A percentile compares a stretch with the other conserved stretches of the same genome.
Evolutionary conservation across 495 filamentous ascomycete genomes (phyloP).

Genomic region (Cudoniella acicularis): DNA sequence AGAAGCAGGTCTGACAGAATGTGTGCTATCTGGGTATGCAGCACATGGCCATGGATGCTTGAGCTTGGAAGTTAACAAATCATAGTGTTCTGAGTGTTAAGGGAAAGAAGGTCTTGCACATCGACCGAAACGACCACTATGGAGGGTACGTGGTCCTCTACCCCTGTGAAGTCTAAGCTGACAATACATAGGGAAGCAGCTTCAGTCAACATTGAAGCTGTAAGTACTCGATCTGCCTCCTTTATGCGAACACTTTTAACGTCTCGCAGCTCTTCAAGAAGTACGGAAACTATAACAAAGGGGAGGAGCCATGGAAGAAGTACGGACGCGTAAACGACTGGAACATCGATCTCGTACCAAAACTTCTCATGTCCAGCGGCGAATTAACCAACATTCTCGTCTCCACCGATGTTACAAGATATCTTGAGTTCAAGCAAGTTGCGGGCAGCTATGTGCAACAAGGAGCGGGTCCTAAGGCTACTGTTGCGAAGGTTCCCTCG

Average conservation of each 20-base stretch:
- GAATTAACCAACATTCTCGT: conserved; percentile 97
- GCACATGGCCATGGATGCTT: not conserved
- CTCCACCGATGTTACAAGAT: conserved; percentile 93
- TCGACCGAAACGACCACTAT: conserved; percentile 98
- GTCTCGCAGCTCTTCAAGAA: conserved; percentile 80
- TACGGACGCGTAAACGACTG: conserved; percentile 96
- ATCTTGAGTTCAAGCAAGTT: conserved; percentile 98
- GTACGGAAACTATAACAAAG: conserved; percentile 75
- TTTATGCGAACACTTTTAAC: conserved; percentile 23
- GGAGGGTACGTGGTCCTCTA: conserved; percentile 66
- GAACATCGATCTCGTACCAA: conserved; percentile 98
- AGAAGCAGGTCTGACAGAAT: conserved; percentile 84
- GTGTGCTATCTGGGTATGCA: conserved; percentile 89
- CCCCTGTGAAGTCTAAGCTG: conserved; percentile 10
- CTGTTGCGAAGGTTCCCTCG: conserved; percentile 93
- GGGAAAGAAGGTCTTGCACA: conserved; percentile 98
- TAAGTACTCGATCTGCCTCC: conserved; percentile 37
- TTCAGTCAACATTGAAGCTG: conserved; percentile 89
- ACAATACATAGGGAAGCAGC: conserved; percentile 69
- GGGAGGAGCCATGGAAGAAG: conserved; percentile 95
- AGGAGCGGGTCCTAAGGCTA: conserved; percentile 71
- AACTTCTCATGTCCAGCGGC: conserved; percentile 97
- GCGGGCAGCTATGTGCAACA: conserved; percentile 97
- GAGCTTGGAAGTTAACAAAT: conserved; percentile 6
- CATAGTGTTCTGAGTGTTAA: conserved; percentile 91